A percentile compares a stretch with the other conserved stretches of the same genome.
These are phyloP conservation scores for Auricularia cornea DNA, from an alignment of 768 basidiomycete genomes.

Conservation along the genomic window DNA sequence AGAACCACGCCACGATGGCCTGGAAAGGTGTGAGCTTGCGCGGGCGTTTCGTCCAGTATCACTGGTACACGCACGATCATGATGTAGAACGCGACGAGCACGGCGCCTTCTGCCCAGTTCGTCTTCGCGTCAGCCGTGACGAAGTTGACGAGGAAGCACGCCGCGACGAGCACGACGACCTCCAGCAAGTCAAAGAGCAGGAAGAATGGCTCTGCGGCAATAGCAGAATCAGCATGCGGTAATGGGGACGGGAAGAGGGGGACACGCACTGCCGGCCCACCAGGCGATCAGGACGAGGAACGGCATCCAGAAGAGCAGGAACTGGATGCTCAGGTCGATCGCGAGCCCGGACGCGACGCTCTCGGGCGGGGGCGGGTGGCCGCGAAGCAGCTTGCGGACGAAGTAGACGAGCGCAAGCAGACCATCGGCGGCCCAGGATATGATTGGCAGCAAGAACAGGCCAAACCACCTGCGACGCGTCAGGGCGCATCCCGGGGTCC, in stretches of 20 bases:
- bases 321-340: slow-evolving; percentile 73
- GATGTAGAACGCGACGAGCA: slow-evolving; percentile 57
- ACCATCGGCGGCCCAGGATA: slow-evolving; percentile 69
- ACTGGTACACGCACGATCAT: slow-evolving; percentile 52
- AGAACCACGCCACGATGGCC: slow-evolving; percentile 64
- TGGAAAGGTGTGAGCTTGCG: slow-evolving; percentile 15
- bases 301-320: slow-evolving; percentile 73
- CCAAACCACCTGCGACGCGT: slow-evolving; percentile 45
- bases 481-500: slow-evolving; percentile 30
- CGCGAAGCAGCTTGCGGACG: slow-evolving; percentile 34
- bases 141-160: slow-evolving; percentile 72
- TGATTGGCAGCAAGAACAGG: slow-evolving; percentile 58
- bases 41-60: background rate
- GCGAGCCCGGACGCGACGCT: slow-evolving; percentile 59
- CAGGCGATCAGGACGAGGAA: slow-evolving; percentile 60
- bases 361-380: slow-evolving; percentile 37
- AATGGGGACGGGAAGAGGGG: too few species aligned
- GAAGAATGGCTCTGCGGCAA: slow-evolving; percentile 36
- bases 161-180: slow-evolving; percentile 45
- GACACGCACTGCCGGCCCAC: slow-evolving; percentile 36
- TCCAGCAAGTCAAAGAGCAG: slow-evolving; percentile 69
- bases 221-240: too few species aligned
- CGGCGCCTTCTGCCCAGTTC: slow-evolving; percentile 65
- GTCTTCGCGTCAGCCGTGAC: slow-evolving; percentile 73
- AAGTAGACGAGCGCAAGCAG: slow-evolving; percentile 53